These are phyloP conservation scores for Fusarium mexicanum DNA, from an alignment of 2,329 filamentous ascomycete species.

Conservation along the genomic window DNA sequence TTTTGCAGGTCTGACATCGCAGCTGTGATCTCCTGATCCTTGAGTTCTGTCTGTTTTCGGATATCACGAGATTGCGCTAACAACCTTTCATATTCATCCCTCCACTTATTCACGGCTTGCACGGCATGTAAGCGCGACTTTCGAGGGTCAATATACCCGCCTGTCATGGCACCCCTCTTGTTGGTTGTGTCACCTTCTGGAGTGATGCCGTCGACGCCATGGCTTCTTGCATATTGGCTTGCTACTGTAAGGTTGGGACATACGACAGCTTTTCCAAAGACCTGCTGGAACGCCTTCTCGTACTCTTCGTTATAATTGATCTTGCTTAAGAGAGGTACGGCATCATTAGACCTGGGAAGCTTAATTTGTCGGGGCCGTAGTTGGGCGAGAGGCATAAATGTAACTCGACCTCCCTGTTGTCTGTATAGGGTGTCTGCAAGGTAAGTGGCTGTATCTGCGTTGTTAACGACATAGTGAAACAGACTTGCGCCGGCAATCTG, in stretches of 20 bases:
- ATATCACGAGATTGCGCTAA: conserved; percentile 72
- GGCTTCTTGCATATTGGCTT: conserved; percentile 89
- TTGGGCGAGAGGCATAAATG: conserved; percentile 92
- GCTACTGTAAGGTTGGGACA: conserved; percentile 90
- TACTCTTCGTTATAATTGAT: conserved; percentile 80
- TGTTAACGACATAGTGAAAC: conserved; percentile 97
- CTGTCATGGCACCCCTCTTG: conserved; percentile 93
- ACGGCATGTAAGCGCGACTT: conserved; percentile 90
- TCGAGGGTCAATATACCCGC: conserved; percentile 89
- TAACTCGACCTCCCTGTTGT: conserved; percentile 84
- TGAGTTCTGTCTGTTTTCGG: conserved; percentile 74
- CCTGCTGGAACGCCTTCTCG: conserved; percentile 89
- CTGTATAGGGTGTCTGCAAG: conserved; percentile 83
- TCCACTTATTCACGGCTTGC: conserved; percentile 76
- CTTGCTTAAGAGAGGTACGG: conserved; percentile 86
- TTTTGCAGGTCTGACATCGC: conserved; percentile 88
- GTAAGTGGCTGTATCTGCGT: conserved; percentile 83
- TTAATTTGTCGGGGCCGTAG: conserved; percentile 76
- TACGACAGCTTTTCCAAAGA: conserved; percentile 95
- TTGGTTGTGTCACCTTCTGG: conserved; percentile 94
- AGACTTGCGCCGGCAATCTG: conserved; percentile 91
- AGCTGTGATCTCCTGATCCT: conserved; percentile 89
- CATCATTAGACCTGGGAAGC: conserved; percentile 86
- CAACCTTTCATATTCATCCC: conserved; percentile 77
- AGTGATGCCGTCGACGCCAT: conserved; percentile 92